Evolutionary conservation across 2,329 filamentous ascomycete species (phyloP).

Genomic region (Cercospora brassicicola): DNA sequence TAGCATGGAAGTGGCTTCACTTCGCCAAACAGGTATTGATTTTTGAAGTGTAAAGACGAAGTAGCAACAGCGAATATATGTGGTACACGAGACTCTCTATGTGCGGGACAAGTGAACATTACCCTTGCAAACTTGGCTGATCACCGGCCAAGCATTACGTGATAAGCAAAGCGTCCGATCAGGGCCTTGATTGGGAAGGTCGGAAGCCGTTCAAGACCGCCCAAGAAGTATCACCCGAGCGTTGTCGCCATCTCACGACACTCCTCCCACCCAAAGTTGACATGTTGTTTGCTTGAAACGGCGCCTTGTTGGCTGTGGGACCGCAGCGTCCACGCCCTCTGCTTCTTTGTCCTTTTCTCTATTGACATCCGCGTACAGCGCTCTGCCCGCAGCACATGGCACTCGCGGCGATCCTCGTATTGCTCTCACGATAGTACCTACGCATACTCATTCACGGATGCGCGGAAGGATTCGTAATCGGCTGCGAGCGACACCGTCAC

Average conservation of each 20-base stretch:
- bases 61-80: neutral
- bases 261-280: neutral
- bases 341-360: slow-evolving; percentile 6
- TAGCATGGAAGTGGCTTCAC: neutral
- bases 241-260: neutral
- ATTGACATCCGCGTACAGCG: slow-evolving; percentile 4
- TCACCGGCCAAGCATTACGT: neutral
- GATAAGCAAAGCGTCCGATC: neutral
- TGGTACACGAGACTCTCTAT: neutral
- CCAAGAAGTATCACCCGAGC: neutral
- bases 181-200: slow-evolving; percentile 1
- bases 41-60: neutral
- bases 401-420: neutral
- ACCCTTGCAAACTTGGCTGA: neutral
- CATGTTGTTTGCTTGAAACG: slow-evolving; percentile 8
- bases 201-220: neutral
- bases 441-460: neutral
- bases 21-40: neutral
- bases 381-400: neutral
- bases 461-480: no score
- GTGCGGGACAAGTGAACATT: neutral
- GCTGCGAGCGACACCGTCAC: neutral
- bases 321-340: neutral
- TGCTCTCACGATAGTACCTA: slow-evolving; percentile 6
- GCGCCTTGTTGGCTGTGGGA: slow-evolving; percentile 1